Percentiles rank a stretch among this genome's conserved stretches.
Conservation (phyloP, 805 yeast genomes). For the Ogataea glucozyma region DNA sequence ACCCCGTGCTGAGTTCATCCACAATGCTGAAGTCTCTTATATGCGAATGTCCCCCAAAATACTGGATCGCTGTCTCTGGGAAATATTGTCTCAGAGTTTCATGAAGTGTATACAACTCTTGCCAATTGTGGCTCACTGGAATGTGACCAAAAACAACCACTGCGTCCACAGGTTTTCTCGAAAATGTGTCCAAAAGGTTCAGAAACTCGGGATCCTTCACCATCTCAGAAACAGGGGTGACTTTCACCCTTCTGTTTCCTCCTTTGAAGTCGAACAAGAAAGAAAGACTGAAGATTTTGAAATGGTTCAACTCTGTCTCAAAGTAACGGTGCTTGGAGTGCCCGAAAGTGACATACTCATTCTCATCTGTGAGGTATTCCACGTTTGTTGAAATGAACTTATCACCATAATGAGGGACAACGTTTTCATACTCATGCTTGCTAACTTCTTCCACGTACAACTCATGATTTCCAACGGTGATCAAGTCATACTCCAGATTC, state of each 20-base stretch:
- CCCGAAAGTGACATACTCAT: slow-evolving; percentile 65
- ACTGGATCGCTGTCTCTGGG: slow-evolving; percentile 70
- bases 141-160: slow-evolving; percentile 77
- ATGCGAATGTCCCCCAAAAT: slow-evolving; percentile 94
- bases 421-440: slow-evolving; percentile 58
- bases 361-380: slow-evolving; percentile 48
- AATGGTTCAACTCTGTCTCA: slow-evolving; percentile 53
- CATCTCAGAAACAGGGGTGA: slow-evolving; percentile 58
- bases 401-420: slow-evolving; percentile 61
- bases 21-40: slow-evolving; percentile 76
- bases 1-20: slow-evolving; percentile 67
- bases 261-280: slow-evolving; percentile 76
- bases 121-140: slow-evolving; percentile 62
- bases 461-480: slow-evolving; percentile 92
- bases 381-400: slow-evolving; percentile 74
- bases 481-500: slow-evolving; percentile 66
- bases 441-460: slow-evolving; percentile 69
- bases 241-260: slow-evolving; percentile 59
- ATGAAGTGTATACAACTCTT: slow-evolving; percentile 52
- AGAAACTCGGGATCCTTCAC: slow-evolving; percentile 66
- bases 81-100: slow-evolving; percentile 52
- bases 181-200: slow-evolving; percentile 38
- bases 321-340: slow-evolving; percentile 61
- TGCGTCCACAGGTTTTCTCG: slow-evolving; percentile 53
- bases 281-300: slow-evolving; percentile 66